Evolutionary conservation across 345 rosid species (phyloP).

Genomic region (Euphorbia pulcherrima): DNA sequence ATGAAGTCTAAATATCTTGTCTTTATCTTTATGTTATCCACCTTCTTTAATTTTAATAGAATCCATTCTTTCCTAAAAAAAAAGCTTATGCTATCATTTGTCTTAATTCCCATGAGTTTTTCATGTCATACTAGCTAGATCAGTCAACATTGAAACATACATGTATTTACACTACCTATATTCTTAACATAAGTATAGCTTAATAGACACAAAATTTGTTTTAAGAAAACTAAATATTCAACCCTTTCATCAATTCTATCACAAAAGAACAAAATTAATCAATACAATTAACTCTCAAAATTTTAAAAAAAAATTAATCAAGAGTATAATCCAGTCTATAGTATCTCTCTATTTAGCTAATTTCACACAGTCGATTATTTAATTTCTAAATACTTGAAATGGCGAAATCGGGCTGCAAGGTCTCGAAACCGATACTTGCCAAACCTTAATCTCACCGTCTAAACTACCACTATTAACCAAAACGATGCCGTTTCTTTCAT

Average conservation of each 20-base stretch:
- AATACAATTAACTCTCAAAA: background rate
- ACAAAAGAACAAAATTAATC: background rate
- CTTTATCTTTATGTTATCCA: no score
- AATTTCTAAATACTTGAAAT: background rate
- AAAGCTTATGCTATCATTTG: no score
- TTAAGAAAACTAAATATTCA: no score
- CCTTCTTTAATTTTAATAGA: no score
- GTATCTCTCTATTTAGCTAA: background rate
- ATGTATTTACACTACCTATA: no score
- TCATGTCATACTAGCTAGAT: no score
- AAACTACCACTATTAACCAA: conserved; percentile 65
- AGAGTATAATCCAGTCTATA: background rate
- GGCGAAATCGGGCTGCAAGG: conserved; percentile 19
- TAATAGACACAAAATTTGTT: no score
- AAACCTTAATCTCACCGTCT: conserved; percentile 67
- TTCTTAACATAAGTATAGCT: no score
- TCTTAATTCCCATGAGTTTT: no score
- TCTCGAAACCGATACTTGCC: conserved; percentile 52
- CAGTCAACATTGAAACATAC: no score
- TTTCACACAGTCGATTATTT: background rate
- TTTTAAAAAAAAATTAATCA: background rate
- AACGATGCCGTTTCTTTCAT: conserved; percentile 39
- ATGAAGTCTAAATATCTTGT: no score
- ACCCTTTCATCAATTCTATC: background rate
- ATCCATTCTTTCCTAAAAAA: no score